Evolutionary conservation across 495 filamentous ascomycete genomes (phyloP).

Genomic region (Bombardia bombarda): DNA sequence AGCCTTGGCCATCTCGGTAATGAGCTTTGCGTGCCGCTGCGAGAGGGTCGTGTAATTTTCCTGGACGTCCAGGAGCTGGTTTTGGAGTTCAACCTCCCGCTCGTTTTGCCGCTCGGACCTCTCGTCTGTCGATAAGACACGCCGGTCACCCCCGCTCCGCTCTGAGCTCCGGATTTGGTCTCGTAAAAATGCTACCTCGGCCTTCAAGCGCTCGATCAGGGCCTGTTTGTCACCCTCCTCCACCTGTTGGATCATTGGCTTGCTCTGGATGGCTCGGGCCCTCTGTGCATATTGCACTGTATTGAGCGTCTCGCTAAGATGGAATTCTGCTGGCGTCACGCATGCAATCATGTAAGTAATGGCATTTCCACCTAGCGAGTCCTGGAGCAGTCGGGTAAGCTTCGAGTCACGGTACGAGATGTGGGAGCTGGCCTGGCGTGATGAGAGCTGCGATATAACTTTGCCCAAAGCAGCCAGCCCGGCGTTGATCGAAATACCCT

Average conservation of each 20-base stretch:
- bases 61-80: conserved; percentile 84
- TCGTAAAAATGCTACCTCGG: conserved; percentile 87
- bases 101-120: conserved; percentile 76
- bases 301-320: conserved; percentile 95
- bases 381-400: conserved; percentile 90
- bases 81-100: conserved; percentile 83
- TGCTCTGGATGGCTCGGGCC: conserved; percentile 94
- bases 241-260: conserved; percentile 88
- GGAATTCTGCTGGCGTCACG: conserved; percentile 93
- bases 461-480: conserved; percentile 93
- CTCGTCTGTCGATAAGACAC: conserved; percentile 53
- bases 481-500: conserved; percentile 98
- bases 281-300: conserved; percentile 96
- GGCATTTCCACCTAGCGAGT: conserved; percentile 95
- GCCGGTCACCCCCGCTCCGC: conserved; percentile 47
- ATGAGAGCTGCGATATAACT: conserved; percentile 96
- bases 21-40: conserved; percentile 86
- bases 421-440: conserved; percentile 77
- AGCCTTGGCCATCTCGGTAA: conserved; percentile 86
- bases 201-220: conserved; percentile 85
- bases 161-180: conserved; percentile 81
- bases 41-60: conserved; percentile 91
- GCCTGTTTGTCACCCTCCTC: conserved; percentile 95
- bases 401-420: conserved; percentile 97
- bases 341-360: conserved; percentile 99